Evolutionary conservation across 73 alveolate species (phyloP).

Genomic region (Tetrahymena thermophila): DNA sequence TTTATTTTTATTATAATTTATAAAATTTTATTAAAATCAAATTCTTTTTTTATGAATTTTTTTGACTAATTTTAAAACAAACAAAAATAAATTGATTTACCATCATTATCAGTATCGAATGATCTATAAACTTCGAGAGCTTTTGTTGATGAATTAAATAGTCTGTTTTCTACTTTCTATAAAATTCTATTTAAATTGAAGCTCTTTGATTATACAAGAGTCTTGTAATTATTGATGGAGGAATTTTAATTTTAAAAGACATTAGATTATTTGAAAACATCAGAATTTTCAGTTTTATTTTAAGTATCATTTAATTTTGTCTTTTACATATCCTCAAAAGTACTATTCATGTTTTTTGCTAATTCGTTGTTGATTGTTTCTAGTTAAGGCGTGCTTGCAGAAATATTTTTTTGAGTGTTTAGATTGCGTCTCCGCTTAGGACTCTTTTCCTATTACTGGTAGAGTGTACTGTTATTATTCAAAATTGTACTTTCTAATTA

Average conservation of each 20-base stretch:
- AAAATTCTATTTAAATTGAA: conserved; percentile 8
- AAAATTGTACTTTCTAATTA: not conserved
- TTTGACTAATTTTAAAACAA: no score
- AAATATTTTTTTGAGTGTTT: not conserved
- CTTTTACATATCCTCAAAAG: not conserved
- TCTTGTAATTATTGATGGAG: not conserved
- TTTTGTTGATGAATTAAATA: conserved; percentile 33
- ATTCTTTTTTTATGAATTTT: not conserved
- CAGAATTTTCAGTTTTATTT: not conserved
- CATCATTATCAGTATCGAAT: conserved; percentile 53
- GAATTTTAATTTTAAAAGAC: not conserved
- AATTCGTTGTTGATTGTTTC: not conserved
- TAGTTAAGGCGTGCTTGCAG: not conserved
- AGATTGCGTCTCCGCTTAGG: not conserved
- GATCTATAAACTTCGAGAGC: conserved; percentile 28
- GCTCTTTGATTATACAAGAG: not conserved
- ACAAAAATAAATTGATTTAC: not conserved
- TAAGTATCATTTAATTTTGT: not conserved
- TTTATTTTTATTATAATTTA: no score
- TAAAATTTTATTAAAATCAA: no score
- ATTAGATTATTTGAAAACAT: conserved; percentile 10
- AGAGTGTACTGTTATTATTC: not conserved
- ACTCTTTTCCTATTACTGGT: not conserved
- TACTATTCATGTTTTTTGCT: not conserved
- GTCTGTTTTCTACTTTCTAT: conserved; percentile 31